These are phyloP conservation scores for Penicillium dipodomyicola DNA, from an alignment of 495 filamentous ascomycete genomes.

Conservation along the genomic window DNA sequence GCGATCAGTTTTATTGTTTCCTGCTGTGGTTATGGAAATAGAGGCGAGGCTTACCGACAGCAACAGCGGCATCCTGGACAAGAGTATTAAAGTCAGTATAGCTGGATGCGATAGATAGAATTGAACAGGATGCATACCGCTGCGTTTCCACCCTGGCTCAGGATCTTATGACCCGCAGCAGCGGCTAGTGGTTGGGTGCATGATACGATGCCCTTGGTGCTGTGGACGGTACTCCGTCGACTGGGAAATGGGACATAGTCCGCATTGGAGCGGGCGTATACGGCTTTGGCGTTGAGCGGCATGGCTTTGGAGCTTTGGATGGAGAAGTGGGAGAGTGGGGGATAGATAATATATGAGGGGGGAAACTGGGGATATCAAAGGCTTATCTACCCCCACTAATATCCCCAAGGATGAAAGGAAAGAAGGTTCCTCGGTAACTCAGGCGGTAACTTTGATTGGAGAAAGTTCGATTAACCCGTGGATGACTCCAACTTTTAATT, in stretches of 20 bases:
- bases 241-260: conserved; percentile 69
- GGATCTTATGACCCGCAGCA: conserved; percentile 78
- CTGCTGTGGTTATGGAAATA: not conserved
- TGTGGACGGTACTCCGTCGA: conserved; percentile 88
- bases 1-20: conserved; percentile 6
- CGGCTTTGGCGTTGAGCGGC: conserved; percentile 57
- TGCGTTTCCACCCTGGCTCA: conserved; percentile 87
- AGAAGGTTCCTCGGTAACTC: not conserved
- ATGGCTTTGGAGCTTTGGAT: conserved; percentile 29
- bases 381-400: conserved; percentile 8
- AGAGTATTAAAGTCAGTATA: conserved; percentile 5
- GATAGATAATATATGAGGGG: not conserved
- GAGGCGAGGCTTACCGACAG: conserved; percentile 57
- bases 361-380: not conserved
- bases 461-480: not conserved
- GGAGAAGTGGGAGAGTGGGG: not conserved
- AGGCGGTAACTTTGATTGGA: not conserved
- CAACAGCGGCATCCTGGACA: conserved; percentile 84
- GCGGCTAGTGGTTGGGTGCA: conserved; percentile 90
- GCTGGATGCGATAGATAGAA: not conserved
- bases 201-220: conserved; percentile 86
- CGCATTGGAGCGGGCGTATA: conserved; percentile 62
- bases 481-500: not conserved
- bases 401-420: not conserved
- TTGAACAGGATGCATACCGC: conserved; percentile 57